Conservation (phyloP, 768 basidiomycete species). For the Holtermanniella nyarrowii region DNA sequence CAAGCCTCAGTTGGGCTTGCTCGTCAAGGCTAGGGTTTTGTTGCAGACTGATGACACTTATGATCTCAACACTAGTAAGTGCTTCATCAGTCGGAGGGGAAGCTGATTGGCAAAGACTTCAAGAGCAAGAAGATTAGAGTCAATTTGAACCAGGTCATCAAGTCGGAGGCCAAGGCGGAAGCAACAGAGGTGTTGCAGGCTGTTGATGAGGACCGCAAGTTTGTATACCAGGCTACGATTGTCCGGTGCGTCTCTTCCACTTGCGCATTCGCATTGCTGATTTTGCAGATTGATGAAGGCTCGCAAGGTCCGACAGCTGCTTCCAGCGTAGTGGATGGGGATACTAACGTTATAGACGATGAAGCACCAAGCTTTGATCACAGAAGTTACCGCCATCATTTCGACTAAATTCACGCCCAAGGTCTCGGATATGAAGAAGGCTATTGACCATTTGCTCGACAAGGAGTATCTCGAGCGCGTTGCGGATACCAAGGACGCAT, state of each 20-base stretch:
- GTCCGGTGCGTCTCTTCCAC: conserved; percentile 44
- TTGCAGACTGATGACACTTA: conserved; percentile 79
- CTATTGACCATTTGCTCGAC: conserved; percentile 83
- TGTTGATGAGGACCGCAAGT: conserved; percentile 94
- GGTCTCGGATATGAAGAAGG: conserved; percentile 95
- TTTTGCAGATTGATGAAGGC: conserved; percentile 43
- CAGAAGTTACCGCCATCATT: conserved; percentile 37
- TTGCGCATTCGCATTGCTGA: not conserved
- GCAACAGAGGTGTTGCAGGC: conserved; percentile 79
- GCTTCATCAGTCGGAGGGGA: not conserved
- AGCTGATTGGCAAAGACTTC: conserved; percentile 50
- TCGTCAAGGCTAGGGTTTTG: conserved; percentile 81
- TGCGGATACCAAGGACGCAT: conserved; percentile 80
- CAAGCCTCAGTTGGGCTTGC: conserved; percentile 51
- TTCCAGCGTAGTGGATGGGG: too few species aligned
- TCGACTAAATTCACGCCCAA: conserved; percentile 54
- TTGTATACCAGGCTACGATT: conserved; percentile 88
- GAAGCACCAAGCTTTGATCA: conserved; percentile 40
- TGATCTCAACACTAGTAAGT: conserved; percentile 72
- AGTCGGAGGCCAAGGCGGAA: conserved; percentile 88
- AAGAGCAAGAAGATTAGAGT: conserved; percentile 90
- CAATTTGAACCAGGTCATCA: conserved; percentile 82
- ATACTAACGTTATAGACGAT: conserved; percentile 37
- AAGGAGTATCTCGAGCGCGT: conserved; percentile 97
- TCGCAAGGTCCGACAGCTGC: conserved; percentile 30